Evolutionary conservation across 192 early-diverging fungal species (phyloP).

Genomic region (Pilaira anomala): DNA sequence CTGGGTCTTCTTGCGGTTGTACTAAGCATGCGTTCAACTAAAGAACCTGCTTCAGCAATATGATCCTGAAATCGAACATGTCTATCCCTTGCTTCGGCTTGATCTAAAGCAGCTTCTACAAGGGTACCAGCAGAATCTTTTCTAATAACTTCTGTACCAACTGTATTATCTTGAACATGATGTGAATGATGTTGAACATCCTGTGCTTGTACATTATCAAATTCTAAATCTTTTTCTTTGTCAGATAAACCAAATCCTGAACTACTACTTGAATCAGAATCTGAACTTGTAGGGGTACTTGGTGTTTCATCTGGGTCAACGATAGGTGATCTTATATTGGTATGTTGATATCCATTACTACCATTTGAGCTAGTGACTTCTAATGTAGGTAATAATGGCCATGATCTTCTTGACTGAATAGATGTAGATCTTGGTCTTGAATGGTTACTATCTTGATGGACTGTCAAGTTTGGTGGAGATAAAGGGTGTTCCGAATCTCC

Average conservation of each 20-base stretch:
- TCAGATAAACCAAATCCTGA: neutral
- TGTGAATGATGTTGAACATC: too few relatives aligned
- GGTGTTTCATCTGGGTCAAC: neutral
- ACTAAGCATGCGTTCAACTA: slow-evolving; percentile 31
- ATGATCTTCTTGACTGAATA: slow-evolving; percentile 6
- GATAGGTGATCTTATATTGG: neutral
- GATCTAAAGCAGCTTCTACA: slow-evolving; percentile 28
- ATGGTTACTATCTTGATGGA: neutral
- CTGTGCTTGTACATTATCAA: neutral
- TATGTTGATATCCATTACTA: neutral
- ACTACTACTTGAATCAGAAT: neutral
- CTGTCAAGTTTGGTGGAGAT: too few relatives aligned
- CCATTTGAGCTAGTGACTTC: neutral
- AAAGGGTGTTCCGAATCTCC: neutral
- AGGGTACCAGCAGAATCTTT: slow-evolving; percentile 14
- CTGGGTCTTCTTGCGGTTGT: neutral
- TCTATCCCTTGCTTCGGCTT: slow-evolving; percentile 26
- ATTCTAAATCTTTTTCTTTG: neutral
- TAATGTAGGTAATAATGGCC: neutral
- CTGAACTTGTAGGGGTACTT: neutral
- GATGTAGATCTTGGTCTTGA: slow-evolving; percentile 11
- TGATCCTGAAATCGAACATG: slow-evolving; percentile 33
- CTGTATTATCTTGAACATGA: neutral
- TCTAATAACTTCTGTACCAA: neutral
- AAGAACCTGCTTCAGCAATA: slow-evolving; percentile 29